Evolutionary conservation across 768 basidiomycete genomes (phyloP).

Genomic region (Cyathus striatus): DNA sequence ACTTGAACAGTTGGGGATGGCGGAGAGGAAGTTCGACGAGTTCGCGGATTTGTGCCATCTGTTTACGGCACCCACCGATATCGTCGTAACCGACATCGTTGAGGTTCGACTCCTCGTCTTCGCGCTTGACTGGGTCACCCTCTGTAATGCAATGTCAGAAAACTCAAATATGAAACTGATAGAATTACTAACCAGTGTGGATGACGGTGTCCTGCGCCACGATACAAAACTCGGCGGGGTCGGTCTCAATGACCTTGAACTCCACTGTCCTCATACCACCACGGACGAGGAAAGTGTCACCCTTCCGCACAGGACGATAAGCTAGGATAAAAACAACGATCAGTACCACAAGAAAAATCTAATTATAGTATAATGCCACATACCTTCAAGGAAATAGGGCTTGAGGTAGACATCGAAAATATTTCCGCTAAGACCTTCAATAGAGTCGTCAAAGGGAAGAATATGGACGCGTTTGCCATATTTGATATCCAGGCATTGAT

Average conservation of each 20-base stretch:
- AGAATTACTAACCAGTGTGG: conserved; percentile 59
- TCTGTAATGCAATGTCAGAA: conserved; percentile 40
- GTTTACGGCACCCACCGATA: conserved; percentile 98
- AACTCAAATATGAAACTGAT: not conserved
- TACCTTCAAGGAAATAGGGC: conserved; percentile 97
- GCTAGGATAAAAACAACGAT: conserved; percentile 37
- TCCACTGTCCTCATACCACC: conserved; percentile 98
- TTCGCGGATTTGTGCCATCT: conserved; percentile 99
- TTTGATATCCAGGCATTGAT: conserved; percentile 96
- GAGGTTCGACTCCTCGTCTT: conserved; percentile 96
- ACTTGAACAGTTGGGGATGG: conserved; percentile 99
- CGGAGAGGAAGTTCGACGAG: conserved; percentile 96
- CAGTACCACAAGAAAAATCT: not conserved
- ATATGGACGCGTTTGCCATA: conserved; percentile 98
- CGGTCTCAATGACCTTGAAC: conserved; percentile 98
- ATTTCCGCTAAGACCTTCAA: conserved; percentile 97
- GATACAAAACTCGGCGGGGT: conserved; percentile 97
- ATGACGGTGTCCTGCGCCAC: conserved; percentile 99
- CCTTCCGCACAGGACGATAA: conserved; percentile 95
- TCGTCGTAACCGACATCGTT: conserved; percentile 98
- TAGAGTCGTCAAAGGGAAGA: conserved; percentile 95
- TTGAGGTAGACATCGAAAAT: conserved; percentile 98
- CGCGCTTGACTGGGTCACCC: conserved; percentile 98
- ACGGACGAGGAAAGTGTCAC: conserved; percentile 98
- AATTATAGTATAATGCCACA: conserved; percentile 8